Evolutionary conservation across 2,329 filamentous ascomycete species (phyloP).

Genomic region (Canariomyces notabilis): DNA sequence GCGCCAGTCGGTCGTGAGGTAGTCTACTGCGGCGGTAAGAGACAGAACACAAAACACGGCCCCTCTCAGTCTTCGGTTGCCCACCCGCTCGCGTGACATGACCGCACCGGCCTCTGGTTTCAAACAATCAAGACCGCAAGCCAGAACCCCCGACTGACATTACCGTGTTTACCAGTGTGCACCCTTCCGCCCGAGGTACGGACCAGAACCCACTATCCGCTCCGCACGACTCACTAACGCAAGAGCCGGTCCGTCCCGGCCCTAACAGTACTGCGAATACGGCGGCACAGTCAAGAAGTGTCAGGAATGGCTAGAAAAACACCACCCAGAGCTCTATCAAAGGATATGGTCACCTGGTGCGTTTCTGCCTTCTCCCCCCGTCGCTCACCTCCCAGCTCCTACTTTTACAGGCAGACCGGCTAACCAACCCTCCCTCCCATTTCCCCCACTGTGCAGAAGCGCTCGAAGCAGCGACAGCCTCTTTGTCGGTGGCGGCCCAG

Average conservation of each 20-base stretch:
- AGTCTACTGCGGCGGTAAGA: conserved; percentile 53
- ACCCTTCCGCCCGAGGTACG: conserved; percentile 60
- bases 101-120: conserved; percentile 1
- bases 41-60: conserved; percentile 1
- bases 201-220: background rate
- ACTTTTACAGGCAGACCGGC: background rate
- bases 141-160: conserved; percentile 12
- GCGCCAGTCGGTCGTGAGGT: conserved; percentile 50
- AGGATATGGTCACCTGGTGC: conserved; percentile 81
- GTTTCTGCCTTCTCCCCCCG: conserved; percentile 18
- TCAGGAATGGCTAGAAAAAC: conserved; percentile 84
- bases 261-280: conserved; percentile 90
- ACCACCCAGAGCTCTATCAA: conserved; percentile 68
- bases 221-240: background rate
- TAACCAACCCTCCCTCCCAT: conserved; percentile 4
- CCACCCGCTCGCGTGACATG: conserved; percentile 18
- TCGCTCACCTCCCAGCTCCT: background rate
- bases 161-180: conserved; percentile 45
- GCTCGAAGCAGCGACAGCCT: conserved; percentile 75
- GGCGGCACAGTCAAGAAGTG: conserved; percentile 95
- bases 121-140: background rate
- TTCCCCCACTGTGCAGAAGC: conserved; percentile 51
- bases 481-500: conserved; percentile 83
- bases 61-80: conserved; percentile 4
- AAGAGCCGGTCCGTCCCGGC: background rate